These are phyloP conservation scores for Auriculariales sp. DNA, from an alignment of 768 basidiomycete species.

Conservation along the genomic window DNA sequence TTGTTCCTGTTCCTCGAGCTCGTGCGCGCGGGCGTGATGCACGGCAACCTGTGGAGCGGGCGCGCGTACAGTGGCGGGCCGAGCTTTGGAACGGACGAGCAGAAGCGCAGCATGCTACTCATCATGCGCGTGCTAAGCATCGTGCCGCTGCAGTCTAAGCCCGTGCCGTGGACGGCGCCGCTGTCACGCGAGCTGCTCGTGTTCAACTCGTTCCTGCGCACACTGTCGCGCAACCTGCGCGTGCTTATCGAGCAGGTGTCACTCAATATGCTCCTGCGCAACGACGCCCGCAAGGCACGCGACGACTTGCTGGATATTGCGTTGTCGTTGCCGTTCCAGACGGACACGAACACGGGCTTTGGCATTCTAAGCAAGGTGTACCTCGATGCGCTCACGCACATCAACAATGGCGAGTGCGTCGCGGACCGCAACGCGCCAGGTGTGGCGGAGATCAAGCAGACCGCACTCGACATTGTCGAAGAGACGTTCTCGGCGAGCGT, in stretches of 20 bases:
- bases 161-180: conserved; percentile 90
- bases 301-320: conserved; percentile 90
- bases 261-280: conserved; percentile 83
- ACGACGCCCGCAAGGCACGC: conserved; percentile 71
- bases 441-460: conserved; percentile 67
- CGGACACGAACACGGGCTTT: conserved; percentile 94
- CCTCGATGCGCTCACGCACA: conserved; percentile 79
- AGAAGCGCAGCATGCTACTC: conserved; percentile 85
- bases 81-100: conserved; percentile 87
- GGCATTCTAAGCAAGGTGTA: conserved; percentile 96
- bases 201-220: conserved; percentile 95
- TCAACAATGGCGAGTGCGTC: conserved; percentile 68
- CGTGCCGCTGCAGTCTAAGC: conserved; percentile 87
- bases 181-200: conserved; percentile 91
- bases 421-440: conserved; percentile 65
- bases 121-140: conserved; percentile 96
- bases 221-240: conserved; percentile 78
- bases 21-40: conserved; percentile 91
- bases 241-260: conserved; percentile 83
- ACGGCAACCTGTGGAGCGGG: conserved; percentile 81
- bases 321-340: conserved; percentile 85
- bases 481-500: conserved; percentile 82
- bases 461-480: conserved; percentile 85
- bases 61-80: conserved; percentile 88
- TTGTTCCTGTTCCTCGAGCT: conserved; percentile 91